Conservation (phyloP, 805 yeast genomes). For the Ogataea chonburiensis region DNA sequence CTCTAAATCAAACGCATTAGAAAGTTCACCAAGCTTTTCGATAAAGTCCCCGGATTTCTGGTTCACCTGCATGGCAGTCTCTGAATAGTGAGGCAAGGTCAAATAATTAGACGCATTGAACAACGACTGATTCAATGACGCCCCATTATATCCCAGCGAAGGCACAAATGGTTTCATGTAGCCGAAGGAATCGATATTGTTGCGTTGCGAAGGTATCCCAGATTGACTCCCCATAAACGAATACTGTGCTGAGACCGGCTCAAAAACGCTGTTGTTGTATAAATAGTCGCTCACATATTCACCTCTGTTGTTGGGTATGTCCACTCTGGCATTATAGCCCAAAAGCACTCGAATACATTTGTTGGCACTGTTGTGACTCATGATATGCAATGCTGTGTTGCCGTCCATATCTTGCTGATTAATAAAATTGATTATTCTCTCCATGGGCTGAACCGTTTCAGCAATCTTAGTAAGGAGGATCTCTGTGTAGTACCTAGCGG, state of each 20-base stretch:
- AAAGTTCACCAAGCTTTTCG: conserved; percentile 45
- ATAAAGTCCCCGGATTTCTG: conserved; percentile 51
- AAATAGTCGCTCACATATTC: conserved; percentile 41
- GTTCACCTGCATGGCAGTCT: conserved; percentile 52
- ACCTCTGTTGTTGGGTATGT: conserved; percentile 46
- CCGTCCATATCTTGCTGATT: conserved; percentile 58
- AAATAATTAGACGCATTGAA: conserved; percentile 23
- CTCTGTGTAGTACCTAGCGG: conserved; percentile 82
- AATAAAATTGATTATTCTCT: conserved; percentile 56
- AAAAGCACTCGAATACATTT: conserved; percentile 45
- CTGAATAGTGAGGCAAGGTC: conserved; percentile 45
- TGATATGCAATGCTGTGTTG: conserved; percentile 54
- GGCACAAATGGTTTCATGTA: conserved; percentile 28
- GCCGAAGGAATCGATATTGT: conserved; percentile 24
- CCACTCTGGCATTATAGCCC: conserved; percentile 53
- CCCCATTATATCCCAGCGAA: conserved; percentile 20
- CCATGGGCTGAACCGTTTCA: conserved; percentile 55
- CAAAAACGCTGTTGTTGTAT: conserved; percentile 27
- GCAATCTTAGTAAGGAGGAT: conserved; percentile 70
- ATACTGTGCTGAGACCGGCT: conserved; percentile 14
- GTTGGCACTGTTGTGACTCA: conserved; percentile 44
- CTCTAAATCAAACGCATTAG: conserved; percentile 54
- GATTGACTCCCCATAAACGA: conserved; percentile 10
- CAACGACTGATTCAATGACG: conserved; percentile 17
- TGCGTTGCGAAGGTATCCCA: conserved; percentile 9